Conservation (phyloP, 768 basidiomycete species). For the Russula sp. region DNA sequence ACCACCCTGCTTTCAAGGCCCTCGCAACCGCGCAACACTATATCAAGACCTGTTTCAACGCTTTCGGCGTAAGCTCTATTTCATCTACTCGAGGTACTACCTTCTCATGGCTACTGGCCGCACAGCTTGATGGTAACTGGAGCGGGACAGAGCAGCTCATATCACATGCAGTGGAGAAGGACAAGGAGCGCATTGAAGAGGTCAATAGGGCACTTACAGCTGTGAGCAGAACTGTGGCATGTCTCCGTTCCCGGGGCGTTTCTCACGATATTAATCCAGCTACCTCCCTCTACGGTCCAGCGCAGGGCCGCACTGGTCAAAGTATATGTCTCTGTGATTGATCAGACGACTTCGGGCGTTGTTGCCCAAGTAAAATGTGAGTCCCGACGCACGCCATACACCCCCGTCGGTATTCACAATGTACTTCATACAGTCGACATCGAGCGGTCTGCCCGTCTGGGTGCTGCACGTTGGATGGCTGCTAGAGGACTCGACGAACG, state of each 20-base stretch:
- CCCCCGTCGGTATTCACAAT: neutral
- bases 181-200: conserved; percentile 11
- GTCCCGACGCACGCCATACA: neutral
- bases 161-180: neutral
- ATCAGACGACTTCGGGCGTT: neutral
- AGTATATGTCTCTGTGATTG: neutral
- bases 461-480: conserved; percentile 11
- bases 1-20: conserved; percentile 2
- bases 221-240: neutral
- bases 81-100: neutral
- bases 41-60: conserved; percentile 5
- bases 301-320: neutral
- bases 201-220: conserved; percentile 1
- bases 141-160: neutral
- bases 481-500: neutral
- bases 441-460: conserved; percentile 7
- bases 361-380: neutral
- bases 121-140: conserved; percentile 4
- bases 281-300: neutral
- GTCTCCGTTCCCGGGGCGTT: neutral
- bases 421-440: neutral
- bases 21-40: neutral
- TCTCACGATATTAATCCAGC: neutral
- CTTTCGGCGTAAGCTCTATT: conserved; percentile 8
- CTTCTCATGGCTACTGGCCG: neutral